These are phyloP conservation scores for Cladosporium austrohemisphaericum DNA, from an alignment of 2,329 filamentous ascomycete species.

Conservation along the genomic window DNA sequence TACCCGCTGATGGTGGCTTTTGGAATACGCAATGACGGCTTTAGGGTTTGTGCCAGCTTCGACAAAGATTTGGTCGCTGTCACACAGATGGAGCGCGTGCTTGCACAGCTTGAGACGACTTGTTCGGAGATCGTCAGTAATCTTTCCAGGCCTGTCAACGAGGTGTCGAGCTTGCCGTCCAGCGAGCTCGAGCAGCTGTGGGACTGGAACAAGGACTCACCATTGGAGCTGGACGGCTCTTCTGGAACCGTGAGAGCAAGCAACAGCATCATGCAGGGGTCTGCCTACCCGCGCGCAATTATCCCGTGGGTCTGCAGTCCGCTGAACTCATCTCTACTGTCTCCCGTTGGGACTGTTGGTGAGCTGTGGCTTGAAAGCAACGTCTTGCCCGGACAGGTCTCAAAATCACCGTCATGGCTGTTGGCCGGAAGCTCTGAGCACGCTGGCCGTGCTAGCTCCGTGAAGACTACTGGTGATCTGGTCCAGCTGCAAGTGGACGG, in stretches of 20 bases:
- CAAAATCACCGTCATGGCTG: conserved; percentile 15
- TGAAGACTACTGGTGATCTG: conserved; percentile 21
- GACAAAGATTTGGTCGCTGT: conserved; percentile 11
- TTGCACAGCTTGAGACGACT: conserved; percentile 4
- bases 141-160: background rate
- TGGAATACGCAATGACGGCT: conserved; percentile 41
- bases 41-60: conserved; percentile 33
- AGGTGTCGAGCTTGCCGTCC: background rate
- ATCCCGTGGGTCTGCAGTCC: conserved; percentile 30
- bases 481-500: conserved; percentile 21
- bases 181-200: conserved; percentile 8
- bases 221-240: background rate
- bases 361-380: conserved; percentile 26
- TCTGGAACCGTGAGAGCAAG: conserved; percentile 1
- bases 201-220: conserved; percentile 8
- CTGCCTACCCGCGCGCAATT: conserved; percentile 2
- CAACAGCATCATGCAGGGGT: conserved; percentile 4
- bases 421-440: conserved; percentile 6
- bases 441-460: conserved; percentile 28
- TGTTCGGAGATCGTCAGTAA: conserved; percentile 5
- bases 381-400: conserved; percentile 33
- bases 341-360: conserved; percentile 40
- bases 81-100: conserved; percentile 6
- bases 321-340: conserved; percentile 22
- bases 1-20: conserved; percentile 50